A percentile compares a stretch with the other conserved stretches of the same genome.
Evolutionary conservation across 2,329 filamentous ascomycete species (phyloP).

Genomic region (Curvularia sp.): DNA sequence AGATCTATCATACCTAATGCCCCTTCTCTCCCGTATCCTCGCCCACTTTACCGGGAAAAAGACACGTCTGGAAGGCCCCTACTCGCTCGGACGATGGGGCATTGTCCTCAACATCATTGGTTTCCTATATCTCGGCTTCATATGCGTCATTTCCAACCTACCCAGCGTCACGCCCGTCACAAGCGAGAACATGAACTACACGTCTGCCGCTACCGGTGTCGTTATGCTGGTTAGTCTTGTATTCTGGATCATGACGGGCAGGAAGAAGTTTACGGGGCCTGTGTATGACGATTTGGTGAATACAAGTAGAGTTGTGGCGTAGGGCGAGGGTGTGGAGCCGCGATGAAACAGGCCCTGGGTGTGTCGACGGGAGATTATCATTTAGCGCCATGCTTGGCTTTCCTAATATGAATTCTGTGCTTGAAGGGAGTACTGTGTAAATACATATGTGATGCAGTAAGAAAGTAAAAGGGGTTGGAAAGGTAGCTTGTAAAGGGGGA

Average conservation of each 20-base stretch:
- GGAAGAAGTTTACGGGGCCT: slow-evolving; percentile 60
- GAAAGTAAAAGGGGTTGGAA: not conserved
- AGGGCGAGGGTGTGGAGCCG: not conserved
- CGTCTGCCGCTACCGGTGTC: slow-evolving; percentile 62
- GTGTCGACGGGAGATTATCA: not conserved
- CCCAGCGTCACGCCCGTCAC: slow-evolving; percentile 60
- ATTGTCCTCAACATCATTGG: slow-evolving; percentile 58
- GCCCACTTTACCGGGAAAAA: slow-evolving; percentile 55
- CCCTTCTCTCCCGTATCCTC: slow-evolving; percentile 59
- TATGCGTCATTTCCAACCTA: slow-evolving; percentile 64
- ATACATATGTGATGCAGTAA: not conserved
- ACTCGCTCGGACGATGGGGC: slow-evolving; percentile 56
- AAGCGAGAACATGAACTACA: slow-evolving; percentile 65
- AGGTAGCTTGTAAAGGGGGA: not conserved
- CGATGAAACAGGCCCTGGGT: not conserved
- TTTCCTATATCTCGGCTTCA: slow-evolving; percentile 61
- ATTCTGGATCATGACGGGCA: slow-evolving; percentile 61
- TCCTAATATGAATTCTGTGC: not conserved
- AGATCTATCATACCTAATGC: slow-evolving; percentile 65
- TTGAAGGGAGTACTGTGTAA: not conserved
- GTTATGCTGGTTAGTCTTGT: slow-evolving; percentile 59
- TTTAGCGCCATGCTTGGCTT: not conserved
- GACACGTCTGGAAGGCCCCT: slow-evolving; percentile 53
- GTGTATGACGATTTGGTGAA: not conserved
- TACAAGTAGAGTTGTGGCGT: not conserved